Percentiles rank a stretch among this genome's conserved stretches.
Evolutionary conservation across 345 rosid genomes (phyloP).

Genomic region (Cardiospermum halicacabum): DNA sequence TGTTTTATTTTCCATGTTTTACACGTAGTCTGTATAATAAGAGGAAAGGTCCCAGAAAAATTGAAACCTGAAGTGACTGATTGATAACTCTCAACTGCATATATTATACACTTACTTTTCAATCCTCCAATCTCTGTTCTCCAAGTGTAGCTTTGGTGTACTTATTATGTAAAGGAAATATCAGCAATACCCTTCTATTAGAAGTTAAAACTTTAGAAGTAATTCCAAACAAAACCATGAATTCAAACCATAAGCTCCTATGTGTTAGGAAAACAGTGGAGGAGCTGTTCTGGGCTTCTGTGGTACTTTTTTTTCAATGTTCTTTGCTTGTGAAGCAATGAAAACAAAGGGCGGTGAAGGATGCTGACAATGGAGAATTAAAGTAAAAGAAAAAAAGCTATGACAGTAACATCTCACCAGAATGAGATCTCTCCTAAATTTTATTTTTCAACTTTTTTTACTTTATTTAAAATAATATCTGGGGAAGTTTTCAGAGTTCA

Average conservation of each 20-base stretch:
- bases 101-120: background rate
- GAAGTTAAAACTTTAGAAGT: too few species aligned
- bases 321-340: constrained; percentile 42
- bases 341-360: constrained; percentile 24
- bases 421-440: constrained; percentile 24
- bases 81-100: constrained; percentile 31
- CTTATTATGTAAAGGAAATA: too few species aligned
- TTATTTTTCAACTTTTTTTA: constrained; percentile 19
- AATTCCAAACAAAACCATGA: too few species aligned
- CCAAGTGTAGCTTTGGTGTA: constrained; percentile 18
- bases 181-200: too few species aligned
- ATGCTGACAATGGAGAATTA: constrained; percentile 26
- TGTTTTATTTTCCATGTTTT: background rate
- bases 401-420: constrained; percentile 42
- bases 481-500: constrained; percentile 1
- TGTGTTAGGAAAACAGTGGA: too few species aligned
- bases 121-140: constrained; percentile 3
- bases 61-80: constrained; percentile 19
- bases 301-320: constrained; percentile 1
- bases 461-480: constrained; percentile 6
- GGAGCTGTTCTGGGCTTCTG: constrained; percentile 1
- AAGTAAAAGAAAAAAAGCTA: constrained; percentile 31
- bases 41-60: constrained; percentile 8
- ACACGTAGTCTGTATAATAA: background rate
- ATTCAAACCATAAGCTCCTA: too few species aligned